Conservation (phyloP, 169 alveolate genomes). For the Theileria sp. region DNA sequence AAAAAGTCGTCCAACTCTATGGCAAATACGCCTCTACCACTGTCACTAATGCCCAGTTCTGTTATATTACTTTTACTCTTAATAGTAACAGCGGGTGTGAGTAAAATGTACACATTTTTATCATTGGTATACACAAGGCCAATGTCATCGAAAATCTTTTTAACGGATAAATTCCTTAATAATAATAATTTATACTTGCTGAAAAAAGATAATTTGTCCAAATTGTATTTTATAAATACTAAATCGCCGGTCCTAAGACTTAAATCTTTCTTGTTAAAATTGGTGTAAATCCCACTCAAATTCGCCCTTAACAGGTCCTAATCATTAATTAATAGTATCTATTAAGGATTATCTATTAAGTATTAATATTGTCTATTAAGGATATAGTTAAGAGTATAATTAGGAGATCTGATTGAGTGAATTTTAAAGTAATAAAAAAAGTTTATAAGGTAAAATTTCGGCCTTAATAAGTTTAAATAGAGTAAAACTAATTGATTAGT, state of each 20-base stretch:
- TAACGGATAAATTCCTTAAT: slow-evolving; percentile 23
- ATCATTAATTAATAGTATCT: too few species aligned
- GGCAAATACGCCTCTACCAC: slow-evolving; percentile 12
- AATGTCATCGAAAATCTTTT: slow-evolving; percentile 45
- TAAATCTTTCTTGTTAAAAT: slow-evolving; percentile 11
- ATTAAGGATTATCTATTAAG: too few species aligned
- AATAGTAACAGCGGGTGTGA: slow-evolving; percentile 13
- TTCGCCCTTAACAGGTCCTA: slow-evolving; percentile 1
- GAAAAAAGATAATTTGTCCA: slow-evolving; percentile 5
- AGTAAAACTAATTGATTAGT: background rate
- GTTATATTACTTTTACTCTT: background rate
- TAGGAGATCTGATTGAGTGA: background rate
- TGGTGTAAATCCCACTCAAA: background rate
- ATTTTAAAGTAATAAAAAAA: background rate
- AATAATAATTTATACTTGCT: slow-evolving; percentile 18
- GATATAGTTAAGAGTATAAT: too few species aligned
- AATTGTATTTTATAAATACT: slow-evolving; percentile 46
- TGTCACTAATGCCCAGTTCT: background rate
- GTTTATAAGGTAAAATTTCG: background rate
- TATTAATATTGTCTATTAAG: too few species aligned
- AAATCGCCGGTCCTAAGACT: slow-evolving; percentile 59
- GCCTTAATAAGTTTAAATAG: too few species aligned
- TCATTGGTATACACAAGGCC: slow-evolving; percentile 31
- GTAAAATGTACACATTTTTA: background rate
- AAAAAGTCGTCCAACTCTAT: slow-evolving; percentile 27